Evolutionary conservation across 768 basidiomycete species (phyloP).

Genomic region (Tylopilus sp.): DNA sequence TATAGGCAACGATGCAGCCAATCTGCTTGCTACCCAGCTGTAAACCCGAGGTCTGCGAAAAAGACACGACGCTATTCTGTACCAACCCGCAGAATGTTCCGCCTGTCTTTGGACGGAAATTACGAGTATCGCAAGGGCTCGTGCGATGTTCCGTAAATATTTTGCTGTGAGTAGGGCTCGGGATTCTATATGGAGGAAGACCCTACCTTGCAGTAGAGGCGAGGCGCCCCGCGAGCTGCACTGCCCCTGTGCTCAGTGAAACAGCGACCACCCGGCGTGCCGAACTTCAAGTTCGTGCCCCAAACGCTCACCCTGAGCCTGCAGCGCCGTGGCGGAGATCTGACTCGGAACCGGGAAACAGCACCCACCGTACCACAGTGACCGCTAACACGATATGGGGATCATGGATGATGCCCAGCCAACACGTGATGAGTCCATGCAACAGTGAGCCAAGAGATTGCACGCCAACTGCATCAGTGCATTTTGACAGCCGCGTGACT

Average conservation of each 20-base stretch:
- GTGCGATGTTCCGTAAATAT: conserved; percentile 4
- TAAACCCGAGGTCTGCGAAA: conserved; percentile 4
- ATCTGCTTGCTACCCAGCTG: too few species aligned
- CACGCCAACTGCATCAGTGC: too few species aligned
- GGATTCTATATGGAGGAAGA: conserved; percentile 7
- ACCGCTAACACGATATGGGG: conserved; percentile 5
- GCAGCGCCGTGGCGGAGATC: conserved; percentile 10
- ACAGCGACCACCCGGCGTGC: conserved; percentile 1
- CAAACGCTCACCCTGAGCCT: conserved; percentile 4
- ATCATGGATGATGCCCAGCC: not conserved
- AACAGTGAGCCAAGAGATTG: conserved; percentile 9
- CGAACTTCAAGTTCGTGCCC: conserved; percentile 5
- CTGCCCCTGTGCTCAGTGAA: conserved; percentile 5
- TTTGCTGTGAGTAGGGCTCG: not conserved
- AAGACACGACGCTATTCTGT: conserved; percentile 2
- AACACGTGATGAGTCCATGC: conserved; percentile 11
- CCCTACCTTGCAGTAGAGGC: conserved; percentile 20
- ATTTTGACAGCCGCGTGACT: conserved; percentile 5
- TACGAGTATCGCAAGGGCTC: conserved; percentile 16
- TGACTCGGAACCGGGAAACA: conserved; percentile 24
- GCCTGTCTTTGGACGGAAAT: conserved; percentile 22
- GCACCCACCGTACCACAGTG: not conserved
- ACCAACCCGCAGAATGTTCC: not conserved
- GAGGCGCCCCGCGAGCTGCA: conserved; percentile 13
- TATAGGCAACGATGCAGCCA: too few species aligned